phyloP scores from a whole-genome alignment of 352 stramenopile species.

The Globisporangium mamillatum region DNA sequence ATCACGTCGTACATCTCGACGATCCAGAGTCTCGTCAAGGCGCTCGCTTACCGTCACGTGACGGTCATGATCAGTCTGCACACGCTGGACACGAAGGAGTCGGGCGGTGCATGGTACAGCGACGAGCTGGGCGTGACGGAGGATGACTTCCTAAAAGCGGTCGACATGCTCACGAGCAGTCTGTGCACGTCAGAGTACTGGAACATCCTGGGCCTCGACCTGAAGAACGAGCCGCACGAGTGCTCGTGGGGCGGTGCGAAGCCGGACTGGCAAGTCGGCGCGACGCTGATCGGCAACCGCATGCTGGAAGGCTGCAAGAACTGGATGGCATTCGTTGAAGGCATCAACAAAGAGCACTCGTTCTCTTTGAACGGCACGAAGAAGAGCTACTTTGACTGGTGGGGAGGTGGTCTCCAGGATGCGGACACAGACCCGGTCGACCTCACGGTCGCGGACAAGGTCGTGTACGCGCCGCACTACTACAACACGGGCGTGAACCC shows the following conservation, averaged over 20 bases:
- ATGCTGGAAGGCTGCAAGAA: conserved; percentile 65
- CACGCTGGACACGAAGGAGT: conserved; percentile 41
- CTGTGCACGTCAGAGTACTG: conserved; percentile 56
- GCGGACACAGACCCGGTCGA: conserved; percentile 38
- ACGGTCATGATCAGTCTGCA: conserved; percentile 71
- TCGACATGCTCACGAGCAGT: conserved; percentile 57
- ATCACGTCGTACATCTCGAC: conserved; percentile 66
- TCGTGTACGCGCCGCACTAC: conserved; percentile 75
- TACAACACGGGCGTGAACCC: conserved; percentile 72
- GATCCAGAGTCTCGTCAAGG: conserved; percentile 53
- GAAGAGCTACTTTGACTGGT: conserved; percentile 66
- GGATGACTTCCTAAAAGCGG: conserved; percentile 48
- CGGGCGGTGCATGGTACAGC: conserved; percentile 60
- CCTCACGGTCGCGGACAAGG: conserved; percentile 46
- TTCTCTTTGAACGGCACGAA: conserved; percentile 35
- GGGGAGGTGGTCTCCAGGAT: conserved; percentile 52
- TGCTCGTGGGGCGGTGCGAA: conserved; percentile 39
- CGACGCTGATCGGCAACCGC: conserved; percentile 54
- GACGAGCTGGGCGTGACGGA: conserved; percentile 41
- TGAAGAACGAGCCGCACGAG: conserved; percentile 73
- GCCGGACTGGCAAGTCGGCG: conserved; percentile 54
- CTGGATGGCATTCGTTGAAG: conserved; percentile 71
- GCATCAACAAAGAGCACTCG: conserved; percentile 46
- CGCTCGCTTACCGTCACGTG: conserved; percentile 60
- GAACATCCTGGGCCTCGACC: conserved; percentile 67